phyloP scores from a whole-genome alignment of 169 alveolate species.

The Eimeria brunetti region DNA sequence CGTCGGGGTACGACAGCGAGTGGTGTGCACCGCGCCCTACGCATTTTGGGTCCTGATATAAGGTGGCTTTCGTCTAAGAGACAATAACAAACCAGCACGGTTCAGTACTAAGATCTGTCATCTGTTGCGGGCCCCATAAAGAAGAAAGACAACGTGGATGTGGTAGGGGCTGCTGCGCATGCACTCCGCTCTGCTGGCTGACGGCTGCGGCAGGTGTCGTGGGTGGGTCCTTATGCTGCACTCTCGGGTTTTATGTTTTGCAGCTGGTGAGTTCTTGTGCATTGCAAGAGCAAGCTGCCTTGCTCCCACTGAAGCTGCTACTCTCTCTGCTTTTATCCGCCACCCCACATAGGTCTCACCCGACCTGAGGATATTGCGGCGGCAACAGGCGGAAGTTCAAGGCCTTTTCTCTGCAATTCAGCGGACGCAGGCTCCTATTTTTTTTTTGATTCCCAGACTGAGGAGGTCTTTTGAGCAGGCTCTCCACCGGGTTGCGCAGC shows the following conservation, averaged over 20 bases:
- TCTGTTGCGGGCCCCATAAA: neutral
- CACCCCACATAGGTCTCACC: constrained; percentile 52
- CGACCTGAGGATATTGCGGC: neutral
- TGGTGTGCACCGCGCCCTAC: neutral
- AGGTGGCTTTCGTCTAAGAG: neutral
- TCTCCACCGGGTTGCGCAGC: neutral
- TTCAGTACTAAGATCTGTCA: neutral
- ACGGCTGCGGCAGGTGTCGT: constrained; percentile 32
- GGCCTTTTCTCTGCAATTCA: neutral
- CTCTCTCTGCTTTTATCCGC: constrained; percentile 7
- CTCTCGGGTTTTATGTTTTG: constrained; percentile 25
- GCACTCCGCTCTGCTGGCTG: constrained; percentile 30
- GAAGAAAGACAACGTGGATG: neutral
- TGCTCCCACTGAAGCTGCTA: neutral
- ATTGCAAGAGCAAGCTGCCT: constrained; percentile 7
- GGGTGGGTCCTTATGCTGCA: constrained; percentile 11
- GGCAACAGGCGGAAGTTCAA: neutral
- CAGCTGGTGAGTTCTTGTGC: constrained; percentile 37
- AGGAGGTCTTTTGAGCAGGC: constrained; percentile 13
- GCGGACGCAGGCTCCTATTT: neutral
- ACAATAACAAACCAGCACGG: neutral
- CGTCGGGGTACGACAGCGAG: neutral
- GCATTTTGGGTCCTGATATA: neutral
- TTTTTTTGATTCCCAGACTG: neutral
- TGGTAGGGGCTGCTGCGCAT: constrained; percentile 35